Evolutionary conservation across 192 early-diverging fungal genomes (phyloP).

Genomic region (Umbelopsis ramanniana): DNA sequence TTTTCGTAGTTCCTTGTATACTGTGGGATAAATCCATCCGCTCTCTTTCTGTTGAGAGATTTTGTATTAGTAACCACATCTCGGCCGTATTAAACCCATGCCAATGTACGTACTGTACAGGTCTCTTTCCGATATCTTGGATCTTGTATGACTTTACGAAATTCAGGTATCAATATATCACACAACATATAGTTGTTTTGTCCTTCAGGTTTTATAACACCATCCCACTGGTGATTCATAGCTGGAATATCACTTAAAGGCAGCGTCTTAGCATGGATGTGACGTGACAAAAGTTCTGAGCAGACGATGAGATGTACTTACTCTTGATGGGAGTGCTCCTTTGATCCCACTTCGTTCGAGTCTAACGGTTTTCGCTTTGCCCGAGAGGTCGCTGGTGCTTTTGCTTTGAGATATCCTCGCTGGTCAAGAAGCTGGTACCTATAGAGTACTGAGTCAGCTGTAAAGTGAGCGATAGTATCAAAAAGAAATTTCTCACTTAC

Average conservation of each 20-base stretch:
- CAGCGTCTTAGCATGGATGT: not conserved
- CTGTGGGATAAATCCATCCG: constrained; percentile 16
- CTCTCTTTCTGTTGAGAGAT: constrained; percentile 12
- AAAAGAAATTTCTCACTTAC: constrained; percentile 15
- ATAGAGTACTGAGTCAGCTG: not conserved
- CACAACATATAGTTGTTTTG: constrained; percentile 12
- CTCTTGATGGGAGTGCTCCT: no score
- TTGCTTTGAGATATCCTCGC: not conserved
- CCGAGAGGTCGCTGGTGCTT: not conserved
- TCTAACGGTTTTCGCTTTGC: no score
- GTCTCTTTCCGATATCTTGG: constrained; percentile 16
- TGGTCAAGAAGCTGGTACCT: constrained; percentile 29
- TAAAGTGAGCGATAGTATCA: not conserved
- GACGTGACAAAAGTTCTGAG: not conserved
- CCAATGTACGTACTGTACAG: not conserved
- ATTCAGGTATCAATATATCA: constrained; percentile 15
- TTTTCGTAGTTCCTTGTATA: constrained; percentile 1
- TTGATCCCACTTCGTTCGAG: no score
- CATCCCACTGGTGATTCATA: constrained; percentile 9
- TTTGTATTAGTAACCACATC: not conserved
- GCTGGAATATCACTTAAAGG: not conserved
- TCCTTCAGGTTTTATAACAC: not conserved
- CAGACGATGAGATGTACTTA: no score
- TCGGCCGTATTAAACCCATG: no score
- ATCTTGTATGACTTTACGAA: not conserved